A percentile compares a stretch with the other conserved stretches of the same genome.
Evolutionary conservation across 2,329 filamentous ascomycete genomes (phyloP).

Genomic region (Septoria linicola): DNA sequence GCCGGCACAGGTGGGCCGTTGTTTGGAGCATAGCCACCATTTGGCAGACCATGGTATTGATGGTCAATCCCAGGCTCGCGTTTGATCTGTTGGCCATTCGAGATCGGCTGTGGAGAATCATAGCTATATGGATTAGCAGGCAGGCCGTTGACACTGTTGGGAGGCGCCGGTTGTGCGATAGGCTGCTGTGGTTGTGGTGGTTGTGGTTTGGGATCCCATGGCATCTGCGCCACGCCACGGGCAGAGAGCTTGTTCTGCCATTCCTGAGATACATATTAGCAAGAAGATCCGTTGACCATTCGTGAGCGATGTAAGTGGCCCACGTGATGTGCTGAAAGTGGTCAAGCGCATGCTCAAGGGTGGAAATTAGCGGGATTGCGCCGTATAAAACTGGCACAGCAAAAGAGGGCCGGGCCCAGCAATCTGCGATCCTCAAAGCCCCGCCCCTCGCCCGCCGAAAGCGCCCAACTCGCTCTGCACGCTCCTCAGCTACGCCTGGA

Average conservation of each 20-base stretch:
- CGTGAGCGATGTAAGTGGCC: slow-evolving; percentile 12
- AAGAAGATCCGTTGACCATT: background rate
- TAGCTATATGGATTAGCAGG: slow-evolving; percentile 26
- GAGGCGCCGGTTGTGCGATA: slow-evolving; percentile 33
- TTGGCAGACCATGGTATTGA: slow-evolving; percentile 34
- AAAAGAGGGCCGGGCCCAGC: slow-evolving; percentile 47
- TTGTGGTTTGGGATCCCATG: slow-evolving; percentile 86
- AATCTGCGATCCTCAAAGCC: slow-evolving; percentile 41
- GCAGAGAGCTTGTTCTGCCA: slow-evolving; percentile 91
- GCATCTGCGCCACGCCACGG: slow-evolving; percentile 81
- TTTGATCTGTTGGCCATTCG: slow-evolving; percentile 53
- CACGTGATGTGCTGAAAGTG: slow-evolving; percentile 35
- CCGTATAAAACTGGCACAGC: slow-evolving; percentile 48
- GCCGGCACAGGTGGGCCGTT: slow-evolving; percentile 22
- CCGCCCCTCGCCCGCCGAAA: slow-evolving; percentile 41
- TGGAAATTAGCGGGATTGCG: slow-evolving; percentile 23
- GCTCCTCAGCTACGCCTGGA: slow-evolving; percentile 24
- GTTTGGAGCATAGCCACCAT: slow-evolving; percentile 28
- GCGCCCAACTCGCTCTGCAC: slow-evolving; percentile 8
- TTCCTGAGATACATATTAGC: slow-evolving; percentile 57
- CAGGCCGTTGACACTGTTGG: slow-evolving; percentile 24
- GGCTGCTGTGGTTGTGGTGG: slow-evolving; percentile 40
- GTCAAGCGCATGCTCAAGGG: slow-evolving; percentile 34
- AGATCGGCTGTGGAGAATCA: slow-evolving; percentile 31
- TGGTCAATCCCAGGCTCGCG: slow-evolving; percentile 48